These are phyloP conservation scores for Oxytropis ochrocephala DNA, from an alignment of 306 rosid species.

Conservation along the genomic window DNA sequence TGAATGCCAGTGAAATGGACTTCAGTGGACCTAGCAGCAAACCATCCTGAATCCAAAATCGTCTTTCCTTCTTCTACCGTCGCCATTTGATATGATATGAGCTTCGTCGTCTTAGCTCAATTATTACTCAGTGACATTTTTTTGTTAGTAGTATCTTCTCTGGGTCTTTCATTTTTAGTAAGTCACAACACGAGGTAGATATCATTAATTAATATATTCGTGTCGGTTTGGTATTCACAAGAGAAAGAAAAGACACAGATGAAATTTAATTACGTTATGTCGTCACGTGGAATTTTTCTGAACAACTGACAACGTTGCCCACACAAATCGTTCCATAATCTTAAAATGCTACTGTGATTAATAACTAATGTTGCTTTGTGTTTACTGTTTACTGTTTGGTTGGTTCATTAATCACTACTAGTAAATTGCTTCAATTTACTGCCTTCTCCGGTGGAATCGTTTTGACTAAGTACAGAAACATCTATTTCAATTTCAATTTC, in stretches of 20 bases:
- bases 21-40: conserved; percentile 71
- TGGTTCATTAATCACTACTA: neutral
- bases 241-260: neutral
- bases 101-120: neutral
- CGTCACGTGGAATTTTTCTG: conserved; percentile 1
- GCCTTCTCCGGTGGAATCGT: neutral
- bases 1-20: conserved; percentile 55
- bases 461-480: no score
- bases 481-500: no score
- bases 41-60: conserved; percentile 69
- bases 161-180: neutral
- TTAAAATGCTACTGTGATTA: neutral
- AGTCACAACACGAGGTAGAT: neutral
- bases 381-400: neutral
- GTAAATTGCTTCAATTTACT: neutral
- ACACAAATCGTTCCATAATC: neutral
- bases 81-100: neutral
- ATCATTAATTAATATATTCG: neutral
- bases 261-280: neutral
- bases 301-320: neutral
- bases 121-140: neutral
- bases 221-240: neutral
- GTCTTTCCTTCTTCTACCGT: conserved; percentile 34
- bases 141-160: neutral
- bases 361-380: neutral